Base-by-base conservation (phyloP, 441 rosid genomes). In the Flueggea neowawraea region DNA sequence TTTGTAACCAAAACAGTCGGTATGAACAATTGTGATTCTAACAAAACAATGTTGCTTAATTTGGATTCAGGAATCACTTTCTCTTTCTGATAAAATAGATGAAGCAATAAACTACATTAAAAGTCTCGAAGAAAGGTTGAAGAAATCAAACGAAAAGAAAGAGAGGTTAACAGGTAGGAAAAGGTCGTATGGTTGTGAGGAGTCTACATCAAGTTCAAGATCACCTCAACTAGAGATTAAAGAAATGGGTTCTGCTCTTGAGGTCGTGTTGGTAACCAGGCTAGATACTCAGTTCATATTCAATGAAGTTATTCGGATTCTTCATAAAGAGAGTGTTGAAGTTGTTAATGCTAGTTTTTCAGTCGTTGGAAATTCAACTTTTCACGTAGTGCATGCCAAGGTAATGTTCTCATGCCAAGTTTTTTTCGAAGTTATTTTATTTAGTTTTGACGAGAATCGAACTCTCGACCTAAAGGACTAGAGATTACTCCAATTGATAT, bases 81-180 rank as follows among this genome's bases (percentile, higher is more conserved):
- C 80, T 14, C 47, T 80, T 50, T 82, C 87, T 0, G 87, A 80
- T 55, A 84, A 79, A 52, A 65, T 84, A 61, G 86, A 81, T 72
- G 86, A 75, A 54, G 84, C 83, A 4, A 70, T 73, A 58, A 65
- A 44, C 31, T 69, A 82, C 62, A 84, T 84, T 63, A 72, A 76
- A 55, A 64, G 33, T 6, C 53, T 78, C 16, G 63, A 81, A 58
- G 62, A 6, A 6, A 66, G 57, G 52, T 31, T 77, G 73, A 59
- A 75, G 64, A 72, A 70, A 54, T 63, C 57, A 3, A 57, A 60
- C 66, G 78, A 70, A 55, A 80, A 57, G 66, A 75, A 62, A 66
- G 73, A 80, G 36, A 62, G 16, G 1, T 64, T 78, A 45, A 32
- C n/a, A 50, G 48, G 65, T 2, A 79, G 50, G 51, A 80, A 80